These are phyloP conservation scores for Phylloporus scabripes DNA, from an alignment of 768 basidiomycete species.

Conservation along the genomic window DNA sequence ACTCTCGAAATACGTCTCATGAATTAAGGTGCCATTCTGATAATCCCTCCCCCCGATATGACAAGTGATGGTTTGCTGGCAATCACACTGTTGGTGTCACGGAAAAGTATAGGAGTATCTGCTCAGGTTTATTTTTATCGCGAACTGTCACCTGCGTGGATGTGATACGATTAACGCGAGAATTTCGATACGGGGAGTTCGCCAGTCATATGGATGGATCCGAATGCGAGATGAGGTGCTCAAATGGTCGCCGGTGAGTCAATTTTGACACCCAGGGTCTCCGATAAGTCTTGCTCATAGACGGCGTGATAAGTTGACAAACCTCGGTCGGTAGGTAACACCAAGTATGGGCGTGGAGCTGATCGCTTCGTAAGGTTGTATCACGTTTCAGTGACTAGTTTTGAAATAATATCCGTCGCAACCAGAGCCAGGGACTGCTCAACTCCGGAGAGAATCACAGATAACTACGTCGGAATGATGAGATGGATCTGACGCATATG, in stretches of 20 bases:
- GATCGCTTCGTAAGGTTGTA: too few relatives aligned
- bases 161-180: too few relatives aligned
- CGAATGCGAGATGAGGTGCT: too few relatives aligned
- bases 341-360: not conserved
- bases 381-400: too few relatives aligned
- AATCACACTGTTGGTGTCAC: not conserved
- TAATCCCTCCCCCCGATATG: not conserved
- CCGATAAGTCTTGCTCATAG: not conserved
- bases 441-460: too few relatives aligned
- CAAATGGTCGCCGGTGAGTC: not conserved
- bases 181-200: too few relatives aligned
- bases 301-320: not conserved
- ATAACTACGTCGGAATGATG: too few relatives aligned
- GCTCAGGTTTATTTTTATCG: not conserved
- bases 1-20: not conserved
- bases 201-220: too few relatives aligned
- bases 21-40: not conserved
- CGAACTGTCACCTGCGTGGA: not conserved
- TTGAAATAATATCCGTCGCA: too few relatives aligned
- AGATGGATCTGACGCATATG: too few relatives aligned
- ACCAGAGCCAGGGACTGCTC: too few relatives aligned
- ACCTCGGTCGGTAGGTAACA: not conserved
- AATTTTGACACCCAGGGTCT: not conserved
- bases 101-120: too few relatives aligned
- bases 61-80: not conserved